Evolutionary conservation across 768 basidiomycete species (phyloP).

Genomic region (Fibroporia radiculosa): DNA sequence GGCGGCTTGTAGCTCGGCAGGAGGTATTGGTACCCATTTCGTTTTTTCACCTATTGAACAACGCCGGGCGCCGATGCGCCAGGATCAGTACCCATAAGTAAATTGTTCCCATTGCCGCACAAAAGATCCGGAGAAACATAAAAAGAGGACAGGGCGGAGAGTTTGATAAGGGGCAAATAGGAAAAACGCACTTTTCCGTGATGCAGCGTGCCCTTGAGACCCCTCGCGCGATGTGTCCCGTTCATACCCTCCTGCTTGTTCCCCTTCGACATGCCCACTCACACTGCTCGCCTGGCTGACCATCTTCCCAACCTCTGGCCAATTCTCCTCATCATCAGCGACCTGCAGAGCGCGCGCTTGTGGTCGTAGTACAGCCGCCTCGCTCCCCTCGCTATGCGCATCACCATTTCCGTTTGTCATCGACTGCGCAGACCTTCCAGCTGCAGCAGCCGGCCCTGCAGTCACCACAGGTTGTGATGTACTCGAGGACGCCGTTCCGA

Average conservation of each 20-base stretch:
- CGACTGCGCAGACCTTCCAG: too few species aligned
- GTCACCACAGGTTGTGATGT: conserved; percentile 4
- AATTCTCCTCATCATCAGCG: conserved; percentile 29
- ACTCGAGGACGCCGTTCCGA: conserved; percentile 1
- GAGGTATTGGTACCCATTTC: conserved; percentile 56
- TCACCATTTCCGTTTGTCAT: conserved; percentile 5
- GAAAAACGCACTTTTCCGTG: conserved; percentile 32
- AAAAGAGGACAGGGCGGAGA: conserved; percentile 1
- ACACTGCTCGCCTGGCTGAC: not conserved
- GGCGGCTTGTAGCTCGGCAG: conserved; percentile 47
- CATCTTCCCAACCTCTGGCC: conserved; percentile 40
- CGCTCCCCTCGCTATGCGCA: conserved; percentile 19
- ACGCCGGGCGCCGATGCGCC: conserved; percentile 1
- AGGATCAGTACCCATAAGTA: conserved; percentile 3
- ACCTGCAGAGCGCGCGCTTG: conserved; percentile 17
- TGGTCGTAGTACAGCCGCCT: conserved; percentile 40
- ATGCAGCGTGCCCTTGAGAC: conserved; percentile 21
- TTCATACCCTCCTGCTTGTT: conserved; percentile 15
- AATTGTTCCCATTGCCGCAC: not conserved
- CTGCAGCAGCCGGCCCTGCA: not conserved
- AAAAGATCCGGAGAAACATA: not conserved
- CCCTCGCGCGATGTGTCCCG: conserved; percentile 14
- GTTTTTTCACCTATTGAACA: conserved; percentile 39
- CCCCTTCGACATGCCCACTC: conserved; percentile 9
- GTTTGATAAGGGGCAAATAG: not conserved